A percentile compares a stretch with the other conserved stretches of the same genome.
Conservation (phyloP, 306 rosid genomes). For the Comarum palustre region DNA sequence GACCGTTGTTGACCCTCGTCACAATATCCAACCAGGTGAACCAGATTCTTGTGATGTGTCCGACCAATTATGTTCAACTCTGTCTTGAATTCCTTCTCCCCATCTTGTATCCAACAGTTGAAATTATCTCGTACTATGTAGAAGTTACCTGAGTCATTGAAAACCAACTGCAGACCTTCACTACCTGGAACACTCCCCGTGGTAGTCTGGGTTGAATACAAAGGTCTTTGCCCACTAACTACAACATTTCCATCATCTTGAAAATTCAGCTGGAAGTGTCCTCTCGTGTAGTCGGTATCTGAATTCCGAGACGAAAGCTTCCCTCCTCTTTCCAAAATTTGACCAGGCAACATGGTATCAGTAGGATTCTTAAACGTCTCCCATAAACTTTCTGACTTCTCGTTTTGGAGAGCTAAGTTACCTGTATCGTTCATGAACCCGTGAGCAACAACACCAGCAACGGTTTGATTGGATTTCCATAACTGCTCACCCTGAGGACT, state of each 20-base stretch:
- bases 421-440: slow-evolving; percentile 14
- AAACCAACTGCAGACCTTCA: slow-evolving; percentile 29
- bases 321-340: slow-evolving; percentile 10
- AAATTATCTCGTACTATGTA: slow-evolving; percentile 30
- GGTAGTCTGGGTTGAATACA: neutral
- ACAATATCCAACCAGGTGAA: too few relatives aligned
- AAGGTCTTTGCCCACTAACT: slow-evolving; percentile 10
- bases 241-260: slow-evolving; percentile 16
- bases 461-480: neutral
- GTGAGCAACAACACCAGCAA: neutral
- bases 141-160: slow-evolving; percentile 33
- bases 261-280: slow-evolving; percentile 26
- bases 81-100: too few relatives aligned
- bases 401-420: slow-evolving; percentile 17
- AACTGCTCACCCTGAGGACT: slow-evolving; percentile 3
- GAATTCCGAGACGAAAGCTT: slow-evolving; percentile 30
- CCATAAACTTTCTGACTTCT: slow-evolving; percentile 10
- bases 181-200: neutral
- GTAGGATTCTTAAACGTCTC: slow-evolving; percentile 22
- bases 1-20: too few relatives aligned
- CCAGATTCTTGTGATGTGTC: too few relatives aligned
- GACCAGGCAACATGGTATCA: slow-evolving; percentile 37
- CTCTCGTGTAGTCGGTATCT: slow-evolving; percentile 23
- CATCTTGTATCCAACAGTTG: too few relatives aligned
- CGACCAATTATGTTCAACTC: too few relatives aligned